Base-by-base conservation (phyloP, 148 eudicot genomes). In the Talinum fruticosum region DNA sequence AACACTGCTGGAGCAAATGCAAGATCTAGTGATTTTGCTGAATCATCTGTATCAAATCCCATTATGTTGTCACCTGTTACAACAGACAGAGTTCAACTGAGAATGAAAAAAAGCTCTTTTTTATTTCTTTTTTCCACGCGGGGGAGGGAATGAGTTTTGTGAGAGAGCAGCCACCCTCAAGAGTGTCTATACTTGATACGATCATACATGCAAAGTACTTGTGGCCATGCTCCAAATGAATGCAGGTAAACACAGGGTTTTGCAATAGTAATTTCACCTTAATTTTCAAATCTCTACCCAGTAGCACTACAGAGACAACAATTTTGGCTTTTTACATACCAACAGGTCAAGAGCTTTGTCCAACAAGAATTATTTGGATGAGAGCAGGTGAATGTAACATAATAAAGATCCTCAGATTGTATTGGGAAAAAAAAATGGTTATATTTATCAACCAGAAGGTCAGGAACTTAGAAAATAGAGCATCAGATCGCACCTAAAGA, bases 51-150 rank as follows among this genome's bases (percentile, higher is more conserved):
- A 86, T 95, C 98, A 74, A 33, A 66, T 65, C 93, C 96, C 74
- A 26, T 89, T 24, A 95, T 95, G 77, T 95, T 95, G 84, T 95
- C 98, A 69, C 98, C 98, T 94, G 88, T 79, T 35, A 62, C 75
- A 75, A 47, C n/a, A n/a, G 30, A 38, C 23, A 57, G 34, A 34
- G 66, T 32, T 8, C 10, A 10, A 30, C 45, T 45, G 26, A 33
- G 44, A 33, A n/a, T 30, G 28, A 35, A n/a, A 30, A 49, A 2
- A 28, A 10, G 18, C 32, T 62, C 14, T 6, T n/a, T n/a, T n/a
- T n/a, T n/a, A n/a, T n/a, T n/a, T n/a, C n/a, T n/a, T n/a, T n/a
- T n/a, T n/a, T n/a, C n/a, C n/a, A n/a, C n/a, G n/a, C 3, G 64
- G 64, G 64, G 29, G 29, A 18, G 64, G 57, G 57, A 19, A n/a